Evolutionary conservation across 2,329 filamentous ascomycete species (phyloP), one percentile per base, ranked within the genome.

Genomic region (Calonectria crousiana): DNA sequence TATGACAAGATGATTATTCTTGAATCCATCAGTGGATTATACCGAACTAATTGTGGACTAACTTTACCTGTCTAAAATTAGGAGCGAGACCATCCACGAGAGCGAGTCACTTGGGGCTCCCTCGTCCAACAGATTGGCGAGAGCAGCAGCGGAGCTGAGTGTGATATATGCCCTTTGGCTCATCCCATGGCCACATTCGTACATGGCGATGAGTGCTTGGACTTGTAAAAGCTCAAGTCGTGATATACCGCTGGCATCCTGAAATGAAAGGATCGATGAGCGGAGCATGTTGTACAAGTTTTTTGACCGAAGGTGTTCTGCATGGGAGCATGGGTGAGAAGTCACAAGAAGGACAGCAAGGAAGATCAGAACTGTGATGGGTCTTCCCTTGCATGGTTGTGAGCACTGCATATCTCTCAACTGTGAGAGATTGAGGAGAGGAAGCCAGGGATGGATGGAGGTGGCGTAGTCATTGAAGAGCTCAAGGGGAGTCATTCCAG

Each of bases 141-240:
- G 16, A 4, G 62, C 26, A 47, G 36, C 11, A 26, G 26, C 28
- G 23, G 62, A 66, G 28, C 62, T 51, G 8, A 66, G 62, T 26
- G 62, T 51, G 3, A 51, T 2, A n/a, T 49, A 66, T 34, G 41
- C 41, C 38, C 49, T 26, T n/a, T 36, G 26, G 9, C 38, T 16
- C 20, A 66, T 32, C 14, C 62, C 62, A 34, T 66, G 62, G 4
- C 41, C 62, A 34, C 62, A 66, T 51, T 66, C 41, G 30, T 66
- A 51, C 28, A 66, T 32, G 18, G 41, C 44, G 6, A 66, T 18
- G 4, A 66, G 62, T 4, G 30, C 38, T 13, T 66, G 41, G 4
- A 14, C 18, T 26, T 66, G 62, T 18, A 66, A 20, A 20, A 66
- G 18, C n/a, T 26, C 28, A 4, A 60, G 32, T 11, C 20, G 4